Evolutionary conservation across 768 basidiomycete species (phyloP), one percentile per base, ranked within the genome.

Genomic region (Clitopilus hobsonii): DNA sequence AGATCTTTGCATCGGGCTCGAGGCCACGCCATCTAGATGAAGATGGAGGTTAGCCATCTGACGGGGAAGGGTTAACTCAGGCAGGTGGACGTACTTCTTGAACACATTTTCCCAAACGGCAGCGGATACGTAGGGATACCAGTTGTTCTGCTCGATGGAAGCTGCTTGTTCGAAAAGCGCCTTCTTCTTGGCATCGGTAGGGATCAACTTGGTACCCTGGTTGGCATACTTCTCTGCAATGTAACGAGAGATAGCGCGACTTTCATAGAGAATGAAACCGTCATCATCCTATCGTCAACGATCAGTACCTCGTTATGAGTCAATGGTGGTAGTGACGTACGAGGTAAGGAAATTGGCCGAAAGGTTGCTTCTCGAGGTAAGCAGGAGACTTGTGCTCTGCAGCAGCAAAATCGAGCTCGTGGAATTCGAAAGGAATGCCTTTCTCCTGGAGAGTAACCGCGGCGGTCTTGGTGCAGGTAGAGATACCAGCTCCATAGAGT

Each of bases 241-340:
- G 64, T 88, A 89, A 14, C 81, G 78, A 28, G 62, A 66, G 58
- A 88, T 86, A 0, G 85, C 85, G 13, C 84, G 80, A 36, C 77
- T 78, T 61, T 86, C 85, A 65, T 76, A 87, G 24, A 90, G 59
- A 54, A 78, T 70, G 66, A 86, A 81, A 4, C 84, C 83, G 41
- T 80, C 79, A 20, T 83, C 80, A 52, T 78, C 67, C 77, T 76
- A 56, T 6, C 41, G 4, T 47, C 18, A 51, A 36, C 1, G 25
- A 14, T 24, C 18, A 24, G 27, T 10, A 5, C 3, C 22, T 25
- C 20, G 16, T 7, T n/a, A 7, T 11, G 11, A 23, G 22, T 48
- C 10, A 22, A 20, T 2, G 2, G 13, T 3, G 23, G 28, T 13
- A 1, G n/a, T 14, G 2, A 36, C 32, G 32, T n/a, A 36, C 32